Conservation (phyloP, 805 yeast species). For the Saccharomyces mikatae region DNA sequence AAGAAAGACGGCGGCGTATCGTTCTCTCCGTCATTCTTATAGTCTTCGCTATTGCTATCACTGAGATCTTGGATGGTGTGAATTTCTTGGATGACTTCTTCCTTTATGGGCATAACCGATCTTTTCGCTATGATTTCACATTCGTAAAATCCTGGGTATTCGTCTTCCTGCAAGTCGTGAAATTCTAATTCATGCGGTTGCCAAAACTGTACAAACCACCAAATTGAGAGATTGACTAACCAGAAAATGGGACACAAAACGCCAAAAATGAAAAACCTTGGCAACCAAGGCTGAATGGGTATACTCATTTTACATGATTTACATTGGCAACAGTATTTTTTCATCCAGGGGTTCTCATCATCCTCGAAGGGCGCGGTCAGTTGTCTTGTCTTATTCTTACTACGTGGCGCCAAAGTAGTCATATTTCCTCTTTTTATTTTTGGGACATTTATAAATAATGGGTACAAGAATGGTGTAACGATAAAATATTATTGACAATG, state of each 20-base stretch:
- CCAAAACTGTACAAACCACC: conserved; percentile 15
- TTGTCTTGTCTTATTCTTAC: neutral
- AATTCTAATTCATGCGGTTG: conserved; percentile 19
- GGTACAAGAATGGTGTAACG: neutral
- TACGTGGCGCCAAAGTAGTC: neutral
- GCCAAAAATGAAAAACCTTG: conserved; percentile 17
- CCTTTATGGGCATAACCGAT: neutral
- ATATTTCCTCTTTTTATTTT: neutral
- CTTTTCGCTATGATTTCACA: conserved; percentile 7
- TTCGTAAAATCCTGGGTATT: conserved; percentile 26
- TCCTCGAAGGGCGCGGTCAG: conserved; percentile 14
- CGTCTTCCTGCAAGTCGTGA: conserved; percentile 15
- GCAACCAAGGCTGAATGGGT: conserved; percentile 2
- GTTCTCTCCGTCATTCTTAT: neutral
- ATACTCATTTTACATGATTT: conserved; percentile 13
- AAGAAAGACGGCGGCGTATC: neutral
- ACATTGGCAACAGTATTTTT: conserved; percentile 17
- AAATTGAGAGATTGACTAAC: conserved; percentile 13
- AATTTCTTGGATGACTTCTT: conserved; percentile 4
- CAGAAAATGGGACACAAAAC: conserved; percentile 19
- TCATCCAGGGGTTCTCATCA: conserved; percentile 1
- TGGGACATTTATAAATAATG: neutral
- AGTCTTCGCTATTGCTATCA: neutral
- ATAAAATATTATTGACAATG: neutral
- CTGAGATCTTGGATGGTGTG: conserved; percentile 3